Evolutionary conservation across 495 filamentous ascomycete species (phyloP), one percentile per base, ranked within the genome.

Genomic region (Neurospora sp.): DNA sequence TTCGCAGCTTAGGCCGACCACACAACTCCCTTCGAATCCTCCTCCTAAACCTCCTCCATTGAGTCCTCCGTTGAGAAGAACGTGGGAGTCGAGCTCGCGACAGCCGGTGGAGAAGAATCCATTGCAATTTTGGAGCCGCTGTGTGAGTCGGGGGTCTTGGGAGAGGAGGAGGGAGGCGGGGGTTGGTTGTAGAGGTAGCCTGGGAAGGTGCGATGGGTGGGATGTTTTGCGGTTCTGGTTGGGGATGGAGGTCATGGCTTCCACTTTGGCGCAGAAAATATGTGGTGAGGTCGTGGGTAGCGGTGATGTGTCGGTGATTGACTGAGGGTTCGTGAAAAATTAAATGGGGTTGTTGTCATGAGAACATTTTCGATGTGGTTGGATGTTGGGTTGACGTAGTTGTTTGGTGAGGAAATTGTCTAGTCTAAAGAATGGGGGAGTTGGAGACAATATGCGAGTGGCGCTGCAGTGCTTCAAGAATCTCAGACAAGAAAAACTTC

Each of bases 1-100:
- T 76, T 87, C 84, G 0, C 79, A 72, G 40, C 85, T 88, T 42
- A 88, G 71, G 0, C 86, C 87, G 0, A 86, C 81, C 0, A 88
- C 83, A n/a, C 76, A 73, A 1, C 14, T 86, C 85, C 48, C 5
- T 27, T 59, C 48, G 20, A 59, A 59, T 27, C 48, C 22, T 59
- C 46, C 40, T 16, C 12, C 40, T 41, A 5, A 14, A 8, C 16
- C 41, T 44, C 8, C 44, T 46, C 18, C 44, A 7, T 42, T 42
- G 40, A 42, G 14, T 27, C 20, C 48, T 6, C 22, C 53, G 20
- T 81, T 82, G 16, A 81, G 73, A 18, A 88, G 76, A 12, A 86
- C 76, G 22, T 80, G 44, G 4, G 83, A 78, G 76, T 88, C 86
- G 38, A 88, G 75, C 59, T 83, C 85, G 12, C 14, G 39, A 70